Evolutionary conservation across 371 early-diverging fungal species (phyloP).

Genomic region (Saksenaea oblongispora): DNA sequence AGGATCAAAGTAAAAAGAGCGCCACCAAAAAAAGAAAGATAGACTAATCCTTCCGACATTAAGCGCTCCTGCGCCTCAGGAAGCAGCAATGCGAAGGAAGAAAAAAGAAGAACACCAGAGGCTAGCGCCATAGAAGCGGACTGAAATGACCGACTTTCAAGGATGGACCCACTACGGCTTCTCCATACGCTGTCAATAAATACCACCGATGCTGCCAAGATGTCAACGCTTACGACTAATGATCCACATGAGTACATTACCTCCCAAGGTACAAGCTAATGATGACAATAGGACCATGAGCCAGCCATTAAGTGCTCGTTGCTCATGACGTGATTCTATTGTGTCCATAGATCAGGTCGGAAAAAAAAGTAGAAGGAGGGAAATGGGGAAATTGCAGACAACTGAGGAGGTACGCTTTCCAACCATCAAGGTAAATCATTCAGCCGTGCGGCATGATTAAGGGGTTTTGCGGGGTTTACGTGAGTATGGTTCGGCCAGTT

Average conservation of each 20-base stretch:
- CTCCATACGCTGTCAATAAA: constrained; percentile 14
- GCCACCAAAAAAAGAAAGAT: constrained; percentile 35
- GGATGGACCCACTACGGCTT: constrained; percentile 7
- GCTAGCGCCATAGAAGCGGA: constrained; percentile 39
- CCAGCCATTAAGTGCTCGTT: constrained; percentile 24
- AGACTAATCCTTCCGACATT: constrained; percentile 16
- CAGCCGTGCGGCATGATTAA: background rate
- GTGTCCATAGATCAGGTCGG: background rate
- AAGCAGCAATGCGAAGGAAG: constrained; percentile 33
- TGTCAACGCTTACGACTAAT: background rate
- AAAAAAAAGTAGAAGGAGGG: background rate
- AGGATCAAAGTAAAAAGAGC: constrained; percentile 31
- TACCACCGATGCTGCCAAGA: constrained; percentile 23
- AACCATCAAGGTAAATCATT: background rate
- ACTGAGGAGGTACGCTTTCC: constrained; percentile 2
- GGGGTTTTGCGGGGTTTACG: background rate
- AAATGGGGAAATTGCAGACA: background rate
- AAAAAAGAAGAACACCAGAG: constrained; percentile 44
- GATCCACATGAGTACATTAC: constrained; percentile 12
- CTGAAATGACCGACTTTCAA: constrained; percentile 33
- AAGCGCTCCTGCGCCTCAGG: constrained; percentile 32
- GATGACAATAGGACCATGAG: constrained; percentile 36
- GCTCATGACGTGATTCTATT: background rate
- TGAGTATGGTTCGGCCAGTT: no score
- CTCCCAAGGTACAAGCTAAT: constrained; percentile 36